phyloP scores from a whole-genome alignment of 169 alveolate species.

The Theileria equi region DNA sequence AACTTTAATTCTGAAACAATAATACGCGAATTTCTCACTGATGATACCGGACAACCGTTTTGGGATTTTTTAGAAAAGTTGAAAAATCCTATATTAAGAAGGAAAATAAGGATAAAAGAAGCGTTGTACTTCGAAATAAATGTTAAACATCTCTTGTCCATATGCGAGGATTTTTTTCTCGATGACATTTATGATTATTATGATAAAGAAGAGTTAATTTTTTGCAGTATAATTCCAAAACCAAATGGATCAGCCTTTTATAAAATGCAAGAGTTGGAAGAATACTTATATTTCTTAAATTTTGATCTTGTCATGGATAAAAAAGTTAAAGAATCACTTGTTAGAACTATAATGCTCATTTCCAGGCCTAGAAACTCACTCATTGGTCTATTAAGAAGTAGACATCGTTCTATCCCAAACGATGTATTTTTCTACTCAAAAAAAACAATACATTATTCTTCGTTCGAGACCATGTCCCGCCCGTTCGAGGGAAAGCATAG shows the following conservation, averaged over 20 bases:
- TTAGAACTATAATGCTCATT: conserved; percentile 10
- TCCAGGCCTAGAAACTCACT: conserved; percentile 51
- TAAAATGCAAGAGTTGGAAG: conserved; percentile 31
- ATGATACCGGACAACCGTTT: conserved; percentile 26
- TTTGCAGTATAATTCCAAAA: conserved; percentile 54
- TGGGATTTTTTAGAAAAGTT: conserved; percentile 26
- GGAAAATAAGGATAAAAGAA: conserved; percentile 44
- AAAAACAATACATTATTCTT: conserved; percentile 25
- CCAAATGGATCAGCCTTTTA: conserved; percentile 15
- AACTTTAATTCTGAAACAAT: conserved; percentile 18
- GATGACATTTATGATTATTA: conserved; percentile 36
- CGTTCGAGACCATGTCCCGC: conserved; percentile 3
- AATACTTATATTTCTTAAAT: conserved; percentile 11
- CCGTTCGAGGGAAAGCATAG: background rate
- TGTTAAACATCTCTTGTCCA: conserved; percentile 23
- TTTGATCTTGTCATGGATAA: conserved; percentile 40
- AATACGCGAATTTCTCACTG: conserved; percentile 18
- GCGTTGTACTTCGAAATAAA: conserved; percentile 45
- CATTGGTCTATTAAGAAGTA: conserved; percentile 40
- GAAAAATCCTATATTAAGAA: conserved; percentile 21
- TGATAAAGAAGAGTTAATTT: conserved; percentile 35
- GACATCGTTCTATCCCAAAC: conserved; percentile 53
- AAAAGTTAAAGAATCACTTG: conserved; percentile 19
- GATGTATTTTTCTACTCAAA: conserved; percentile 50
- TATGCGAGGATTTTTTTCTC: conserved; percentile 36